phyloP scores from a whole-genome alignment of 495 filamentous ascomycete species.

The Filosporella fistucella region DNA sequence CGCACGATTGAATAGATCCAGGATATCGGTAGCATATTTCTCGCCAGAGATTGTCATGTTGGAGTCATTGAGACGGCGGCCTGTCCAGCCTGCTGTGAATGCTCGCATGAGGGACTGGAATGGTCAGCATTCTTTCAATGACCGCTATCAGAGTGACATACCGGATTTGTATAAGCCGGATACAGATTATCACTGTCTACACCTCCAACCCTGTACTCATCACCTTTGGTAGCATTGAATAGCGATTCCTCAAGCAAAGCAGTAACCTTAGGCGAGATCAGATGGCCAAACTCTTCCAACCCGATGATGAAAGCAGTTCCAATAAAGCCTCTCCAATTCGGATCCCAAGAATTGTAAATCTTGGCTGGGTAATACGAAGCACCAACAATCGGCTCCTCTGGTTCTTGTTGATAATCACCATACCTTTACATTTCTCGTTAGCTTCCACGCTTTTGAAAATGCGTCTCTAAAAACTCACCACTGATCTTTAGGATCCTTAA shows the following conservation, averaged over 20 bases:
- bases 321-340: slow-evolving; percentile 39
- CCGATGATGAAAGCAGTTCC: slow-evolving; percentile 35
- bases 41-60: slow-evolving; percentile 36
- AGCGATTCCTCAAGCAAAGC: slow-evolving; percentile 29
- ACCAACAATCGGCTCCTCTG: slow-evolving; percentile 35
- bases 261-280: slow-evolving; percentile 27
- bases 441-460: neutral
- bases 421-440: slow-evolving; percentile 9
- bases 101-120: slow-evolving; percentile 35
- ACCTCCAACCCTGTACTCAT: slow-evolving; percentile 37
- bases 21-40: slow-evolving; percentile 28
- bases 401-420: slow-evolving; percentile 35
- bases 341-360: slow-evolving; percentile 37
- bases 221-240: slow-evolving; percentile 33
- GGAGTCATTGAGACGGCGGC: slow-evolving; percentile 27
- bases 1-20: slow-evolving; percentile 33
- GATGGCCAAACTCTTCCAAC: slow-evolving; percentile 32
- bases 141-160: neutral
- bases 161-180: slow-evolving; percentile 37
- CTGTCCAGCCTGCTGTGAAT: slow-evolving; percentile 32
- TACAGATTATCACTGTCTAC: slow-evolving; percentile 40
- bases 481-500: slow-evolving; percentile 29
- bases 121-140: neutral
- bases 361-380: slow-evolving; percentile 27
- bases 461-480: slow-evolving; percentile 11